A percentile compares a stretch with the other conserved stretches of the same genome.
Conservation (phyloP, 2,329 filamentous ascomycete genomes). For the Blumeria graminis region DNA sequence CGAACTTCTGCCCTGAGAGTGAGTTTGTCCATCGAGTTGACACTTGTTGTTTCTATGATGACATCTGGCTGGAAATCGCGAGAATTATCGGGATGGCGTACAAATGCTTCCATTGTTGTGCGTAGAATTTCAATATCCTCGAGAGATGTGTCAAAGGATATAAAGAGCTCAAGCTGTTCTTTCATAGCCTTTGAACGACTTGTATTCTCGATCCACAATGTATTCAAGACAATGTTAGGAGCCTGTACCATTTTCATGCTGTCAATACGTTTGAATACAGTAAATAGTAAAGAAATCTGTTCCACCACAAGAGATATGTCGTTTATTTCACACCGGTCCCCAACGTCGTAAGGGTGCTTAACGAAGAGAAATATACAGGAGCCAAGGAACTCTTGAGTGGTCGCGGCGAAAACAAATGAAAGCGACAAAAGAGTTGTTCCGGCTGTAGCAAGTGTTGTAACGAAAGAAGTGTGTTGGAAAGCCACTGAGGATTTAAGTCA, state of each 20-base stretch:
- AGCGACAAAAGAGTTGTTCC: constrained; percentile 80
- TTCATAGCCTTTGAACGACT: constrained; percentile 83
- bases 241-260: constrained; percentile 56
- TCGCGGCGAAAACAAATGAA: constrained; percentile 90
- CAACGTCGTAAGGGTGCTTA: constrained; percentile 93
- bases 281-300: constrained; percentile 82
- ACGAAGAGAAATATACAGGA: constrained; percentile 97
- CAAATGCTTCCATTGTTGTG: constrained; percentile 64
- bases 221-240: constrained; percentile 81
- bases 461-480: constrained; percentile 70
- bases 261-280: constrained; percentile 65
- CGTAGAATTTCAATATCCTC: constrained; percentile 75
- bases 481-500: constrained; percentile 29
- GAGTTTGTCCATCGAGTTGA: constrained; percentile 73
- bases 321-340: constrained; percentile 69
- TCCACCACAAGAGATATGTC: constrained; percentile 50
- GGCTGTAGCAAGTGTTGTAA: constrained; percentile 66
- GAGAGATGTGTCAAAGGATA: constrained; percentile 69
- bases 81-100: constrained; percentile 58
- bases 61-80: constrained; percentile 81
- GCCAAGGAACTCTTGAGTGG: constrained; percentile 83
- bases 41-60: constrained; percentile 49
- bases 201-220: constrained; percentile 86
- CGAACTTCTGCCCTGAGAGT: constrained; percentile 61
- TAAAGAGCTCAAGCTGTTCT: constrained; percentile 49